Conservation (phyloP, 805 yeast genomes). For the Ogataea populi-albae region DNA sequence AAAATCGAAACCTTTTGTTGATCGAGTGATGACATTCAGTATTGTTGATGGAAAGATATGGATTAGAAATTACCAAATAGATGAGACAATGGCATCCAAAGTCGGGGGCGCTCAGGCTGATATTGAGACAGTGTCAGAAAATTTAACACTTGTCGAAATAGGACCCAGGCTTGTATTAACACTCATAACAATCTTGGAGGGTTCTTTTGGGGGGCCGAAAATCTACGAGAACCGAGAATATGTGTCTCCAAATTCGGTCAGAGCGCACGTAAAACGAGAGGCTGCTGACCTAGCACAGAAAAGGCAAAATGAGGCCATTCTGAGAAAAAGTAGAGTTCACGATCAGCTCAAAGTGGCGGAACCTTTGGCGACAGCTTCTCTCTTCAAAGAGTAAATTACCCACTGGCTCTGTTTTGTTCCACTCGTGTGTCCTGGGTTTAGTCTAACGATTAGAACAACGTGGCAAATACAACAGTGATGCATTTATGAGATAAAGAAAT, state of each 20-base stretch:
- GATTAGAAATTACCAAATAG: conserved; percentile 91
- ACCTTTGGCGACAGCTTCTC: conserved; percentile 74
- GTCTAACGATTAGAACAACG: too few species aligned
- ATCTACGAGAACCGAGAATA: conserved; percentile 95
- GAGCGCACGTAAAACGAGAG: conserved; percentile 81
- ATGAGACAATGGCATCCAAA: conserved; percentile 22
- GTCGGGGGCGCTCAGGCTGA: too few species aligned
- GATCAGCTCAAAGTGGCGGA: conserved; percentile 65
- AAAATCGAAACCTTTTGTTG: conserved; percentile 90
- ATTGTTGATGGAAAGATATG: conserved; percentile 92
- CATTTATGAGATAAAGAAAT: neutral
- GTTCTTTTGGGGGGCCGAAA: conserved; percentile 97
- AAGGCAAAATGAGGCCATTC: conserved; percentile 76
- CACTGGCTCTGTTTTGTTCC: too few species aligned
- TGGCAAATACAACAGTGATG: too few species aligned
- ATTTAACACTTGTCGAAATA: conserved; percentile 82
- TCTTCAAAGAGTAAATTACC: conserved; percentile 59
- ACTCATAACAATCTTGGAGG: conserved; percentile 86
- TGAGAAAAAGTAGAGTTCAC: conserved; percentile 74
- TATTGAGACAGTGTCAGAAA: conserved; percentile 47
- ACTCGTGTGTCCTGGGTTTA: too few species aligned
- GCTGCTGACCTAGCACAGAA: conserved; percentile 75
- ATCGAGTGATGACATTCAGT: conserved; percentile 90
- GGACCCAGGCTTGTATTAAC: conserved; percentile 97
- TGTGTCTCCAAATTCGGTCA: conserved; percentile 91